Conservation (phyloP, 805 yeast genomes). For the Scheffersomyces lignosus region DNA sequence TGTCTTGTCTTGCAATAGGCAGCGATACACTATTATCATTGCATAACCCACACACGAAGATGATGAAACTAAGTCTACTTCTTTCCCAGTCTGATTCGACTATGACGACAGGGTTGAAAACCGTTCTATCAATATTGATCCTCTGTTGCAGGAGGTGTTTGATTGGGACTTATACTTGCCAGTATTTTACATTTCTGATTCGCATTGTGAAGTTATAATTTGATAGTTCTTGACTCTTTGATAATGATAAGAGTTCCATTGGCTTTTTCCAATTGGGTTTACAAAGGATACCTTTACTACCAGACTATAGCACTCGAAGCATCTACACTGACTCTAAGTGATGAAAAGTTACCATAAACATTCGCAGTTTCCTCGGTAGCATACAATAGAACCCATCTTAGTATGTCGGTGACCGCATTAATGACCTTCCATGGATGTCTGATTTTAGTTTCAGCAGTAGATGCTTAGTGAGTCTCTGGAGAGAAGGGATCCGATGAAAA, state of each 20-base stretch:
- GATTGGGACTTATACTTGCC: conserved; percentile 79
- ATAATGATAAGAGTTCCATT: too few relatives aligned
- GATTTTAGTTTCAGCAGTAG: conserved; percentile 36
- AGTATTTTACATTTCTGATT: conserved; percentile 71
- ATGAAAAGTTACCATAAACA: conserved; percentile 77
- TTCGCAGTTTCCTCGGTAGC: conserved; percentile 98
- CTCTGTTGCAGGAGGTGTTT: conserved; percentile 40
- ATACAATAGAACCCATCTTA: conserved; percentile 81
- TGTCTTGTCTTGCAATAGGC: neutral
- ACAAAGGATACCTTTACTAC: conserved; percentile 5
- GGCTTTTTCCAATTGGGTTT: conserved; percentile 5
- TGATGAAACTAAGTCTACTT: conserved; percentile 62
- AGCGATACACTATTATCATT: neutral
- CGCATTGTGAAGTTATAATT: conserved; percentile 19
- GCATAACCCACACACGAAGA: conserved; percentile 18
- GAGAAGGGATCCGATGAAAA: conserved; percentile 4
- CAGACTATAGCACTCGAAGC: too few relatives aligned
- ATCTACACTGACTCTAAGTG: conserved; percentile 42
- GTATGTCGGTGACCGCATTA: conserved; percentile 86
- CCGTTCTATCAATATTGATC: conserved; percentile 38
- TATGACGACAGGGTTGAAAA: conserved; percentile 85
- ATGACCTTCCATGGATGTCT: conserved; percentile 92
- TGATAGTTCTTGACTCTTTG: conserved; percentile 4
- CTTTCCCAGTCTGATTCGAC: conserved; percentile 94
- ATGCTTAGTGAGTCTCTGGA: neutral